Percentiles rank a stretch among this genome's conserved stretches.
phyloP scores from a whole-genome alignment of 2,329 filamentous ascomycete genomes.

The Cladosporium sp. region DNA sequence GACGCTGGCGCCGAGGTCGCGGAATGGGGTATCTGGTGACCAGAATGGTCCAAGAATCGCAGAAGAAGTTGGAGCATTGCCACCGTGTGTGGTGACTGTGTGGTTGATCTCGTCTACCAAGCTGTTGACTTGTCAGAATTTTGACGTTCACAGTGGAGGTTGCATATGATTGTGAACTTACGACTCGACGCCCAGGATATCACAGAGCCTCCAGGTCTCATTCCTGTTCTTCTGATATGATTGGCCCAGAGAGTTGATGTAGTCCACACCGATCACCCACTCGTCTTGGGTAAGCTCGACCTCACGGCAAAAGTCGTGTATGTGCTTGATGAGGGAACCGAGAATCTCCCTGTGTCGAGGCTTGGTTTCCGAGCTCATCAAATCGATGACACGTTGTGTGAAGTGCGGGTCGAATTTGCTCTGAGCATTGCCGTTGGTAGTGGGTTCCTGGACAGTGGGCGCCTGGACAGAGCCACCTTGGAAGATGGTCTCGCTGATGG shows the following conservation, averaged over 20 bases:
- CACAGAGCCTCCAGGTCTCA: constrained; percentile 60
- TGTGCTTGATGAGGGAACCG: constrained; percentile 48
- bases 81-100: constrained; percentile 52
- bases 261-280: constrained; percentile 52
- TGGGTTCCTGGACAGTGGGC: background rate
- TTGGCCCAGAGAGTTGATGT: constrained; percentile 56
- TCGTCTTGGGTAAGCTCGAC: constrained; percentile 56
- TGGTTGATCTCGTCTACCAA: constrained; percentile 38
- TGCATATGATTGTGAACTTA: constrained; percentile 35
- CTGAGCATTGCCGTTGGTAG: background rate
- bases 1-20: constrained; percentile 49
- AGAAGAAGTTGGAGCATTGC: constrained; percentile 62
- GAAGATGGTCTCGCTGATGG: background rate
- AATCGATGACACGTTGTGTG: constrained; percentile 33
- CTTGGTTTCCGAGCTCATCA: constrained; percentile 33
- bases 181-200: constrained; percentile 58
- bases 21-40: constrained; percentile 67
- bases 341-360: constrained; percentile 38
- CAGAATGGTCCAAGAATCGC: constrained; percentile 72
- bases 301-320: constrained; percentile 58
- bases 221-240: constrained; percentile 52
- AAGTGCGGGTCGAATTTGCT: constrained; percentile 28
- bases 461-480: background rate
- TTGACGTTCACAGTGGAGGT: background rate
- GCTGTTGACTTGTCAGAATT: background rate